These are phyloP conservation scores for Ilex asprella DNA, from an alignment of 257 asterid species.

Conservation along the genomic window DNA sequence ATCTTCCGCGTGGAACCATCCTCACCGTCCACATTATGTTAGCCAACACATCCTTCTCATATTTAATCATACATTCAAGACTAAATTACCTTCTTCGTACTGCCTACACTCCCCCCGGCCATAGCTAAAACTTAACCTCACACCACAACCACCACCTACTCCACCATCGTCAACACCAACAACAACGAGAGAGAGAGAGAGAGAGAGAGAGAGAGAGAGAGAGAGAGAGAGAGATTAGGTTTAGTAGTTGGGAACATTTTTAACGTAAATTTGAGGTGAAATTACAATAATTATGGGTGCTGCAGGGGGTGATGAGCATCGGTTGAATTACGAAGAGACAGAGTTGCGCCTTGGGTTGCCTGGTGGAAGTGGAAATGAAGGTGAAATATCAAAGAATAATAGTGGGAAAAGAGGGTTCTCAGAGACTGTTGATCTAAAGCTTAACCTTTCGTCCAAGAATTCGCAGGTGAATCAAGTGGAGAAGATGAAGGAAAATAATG, in stretches of 20 bases:
- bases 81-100: not conserved
- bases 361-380: constrained; percentile 23
- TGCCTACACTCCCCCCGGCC: not conserved
- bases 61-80: constrained; percentile 9
- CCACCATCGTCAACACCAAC: too few relatives aligned
- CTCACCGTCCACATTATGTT: constrained; percentile 6
- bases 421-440: constrained; percentile 42
- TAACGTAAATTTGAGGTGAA: not conserved
- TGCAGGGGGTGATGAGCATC: constrained; percentile 9
- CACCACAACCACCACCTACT: too few relatives aligned
- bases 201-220: too few relatives aligned
- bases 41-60: constrained; percentile 3
- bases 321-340: constrained; percentile 37
- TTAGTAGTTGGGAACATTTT: not conserved
- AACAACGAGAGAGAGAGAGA: too few relatives aligned
- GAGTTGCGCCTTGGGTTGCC: constrained; percentile 48
- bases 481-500: constrained; percentile 16
- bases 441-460: constrained; percentile 23
- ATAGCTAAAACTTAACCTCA: not conserved
- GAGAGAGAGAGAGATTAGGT: too few relatives aligned
- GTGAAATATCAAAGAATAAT: not conserved
- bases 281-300: constrained; percentile 10
- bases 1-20: constrained; percentile 21
- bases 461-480: constrained; percentile 9
- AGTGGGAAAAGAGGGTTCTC: constrained; percentile 37